phyloP scores from a whole-genome alignment of 202 grass and related monocot genomes.

The Eragrostis tef region DNA sequence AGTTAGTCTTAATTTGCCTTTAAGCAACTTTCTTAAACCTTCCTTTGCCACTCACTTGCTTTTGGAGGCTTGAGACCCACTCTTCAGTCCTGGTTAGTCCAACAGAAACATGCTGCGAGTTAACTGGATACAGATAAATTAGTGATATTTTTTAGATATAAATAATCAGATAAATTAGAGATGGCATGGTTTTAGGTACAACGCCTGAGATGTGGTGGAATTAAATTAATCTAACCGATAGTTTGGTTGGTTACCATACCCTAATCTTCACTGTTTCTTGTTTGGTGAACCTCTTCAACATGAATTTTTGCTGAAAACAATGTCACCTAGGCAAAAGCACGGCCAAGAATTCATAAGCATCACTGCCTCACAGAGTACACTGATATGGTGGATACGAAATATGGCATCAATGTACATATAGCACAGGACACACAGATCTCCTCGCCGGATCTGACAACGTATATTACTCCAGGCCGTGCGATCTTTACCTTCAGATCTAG shows the following conservation, averaged over 20 bases:
- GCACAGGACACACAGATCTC: neutral
- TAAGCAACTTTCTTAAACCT: slow-evolving; percentile 27
- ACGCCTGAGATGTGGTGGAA: neutral
- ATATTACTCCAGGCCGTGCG: slow-evolving; percentile 23
- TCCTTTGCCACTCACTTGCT: slow-evolving; percentile 25
- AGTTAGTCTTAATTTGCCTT: slow-evolving; percentile 26
- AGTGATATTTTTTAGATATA: neutral
- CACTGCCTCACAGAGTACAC: neutral
- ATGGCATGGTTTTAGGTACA: neutral
- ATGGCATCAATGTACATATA: neutral
- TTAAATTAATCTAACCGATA: neutral
- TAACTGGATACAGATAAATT: neutral
- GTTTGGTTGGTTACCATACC: slow-evolving; percentile 13
- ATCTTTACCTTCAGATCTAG: neutral
- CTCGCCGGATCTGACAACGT: neutral
- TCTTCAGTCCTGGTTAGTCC: slow-evolving; percentile 22
- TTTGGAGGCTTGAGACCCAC: slow-evolving; percentile 48
- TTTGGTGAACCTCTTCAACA: neutral
- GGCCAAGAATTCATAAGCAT: neutral
- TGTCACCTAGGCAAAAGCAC: neutral
- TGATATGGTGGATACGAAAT: neutral
- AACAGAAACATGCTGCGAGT: neutral
- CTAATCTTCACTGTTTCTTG: neutral
- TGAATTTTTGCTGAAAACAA: neutral
- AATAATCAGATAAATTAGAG: neutral